Percentiles rank a stretch among this genome's conserved stretches.
These are phyloP conservation scores for Ceratobasidium theobromae DNA, from an alignment of 1,284 basidiomycete genomes.

Conservation along the genomic window DNA sequence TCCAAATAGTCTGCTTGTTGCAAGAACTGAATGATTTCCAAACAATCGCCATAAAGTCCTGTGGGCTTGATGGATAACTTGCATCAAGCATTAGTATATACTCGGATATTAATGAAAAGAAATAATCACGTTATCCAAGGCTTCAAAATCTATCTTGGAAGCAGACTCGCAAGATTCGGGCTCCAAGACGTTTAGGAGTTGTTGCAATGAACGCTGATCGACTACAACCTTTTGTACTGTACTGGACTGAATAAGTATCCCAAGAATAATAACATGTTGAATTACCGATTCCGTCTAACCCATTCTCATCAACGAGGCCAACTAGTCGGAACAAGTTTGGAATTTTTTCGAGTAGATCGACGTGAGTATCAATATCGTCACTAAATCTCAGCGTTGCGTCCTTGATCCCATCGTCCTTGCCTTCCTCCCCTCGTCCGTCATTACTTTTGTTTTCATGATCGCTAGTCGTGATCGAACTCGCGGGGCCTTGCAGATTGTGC, in stretches of 20 bases:
- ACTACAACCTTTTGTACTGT: conserved; percentile 30
- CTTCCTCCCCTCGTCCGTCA: too few relatives aligned
- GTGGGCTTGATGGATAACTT: conserved; percentile 49
- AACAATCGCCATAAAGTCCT: conserved; percentile 58
- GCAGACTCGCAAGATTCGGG: conserved; percentile 13
- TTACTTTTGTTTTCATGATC: too few relatives aligned
- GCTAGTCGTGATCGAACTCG: too few relatives aligned
- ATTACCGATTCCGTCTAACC: conserved; percentile 13
- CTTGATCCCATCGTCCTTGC: too few relatives aligned
- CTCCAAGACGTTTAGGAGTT: conserved; percentile 6
- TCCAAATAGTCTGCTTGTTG: neutral
- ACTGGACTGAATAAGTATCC: neutral
- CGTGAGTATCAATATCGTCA: too few relatives aligned
- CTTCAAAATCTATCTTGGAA: conserved; percentile 15
- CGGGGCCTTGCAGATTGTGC: too few relatives aligned
- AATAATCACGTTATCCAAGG: conserved; percentile 1
- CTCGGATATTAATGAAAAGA: neutral
- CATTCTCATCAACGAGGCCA: conserved; percentile 34
- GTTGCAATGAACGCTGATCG: conserved; percentile 22
- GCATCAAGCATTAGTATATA: conserved; percentile 46
- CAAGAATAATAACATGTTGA: neutral
- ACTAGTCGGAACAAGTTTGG: conserved; percentile 33
- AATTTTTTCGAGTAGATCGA: too few relatives aligned
- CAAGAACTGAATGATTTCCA: conserved; percentile 52
- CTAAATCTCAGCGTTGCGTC: too few relatives aligned